Evolutionary conservation across 140 eudicot species (phyloP).

Genomic region (Flaveria floridana): DNA sequence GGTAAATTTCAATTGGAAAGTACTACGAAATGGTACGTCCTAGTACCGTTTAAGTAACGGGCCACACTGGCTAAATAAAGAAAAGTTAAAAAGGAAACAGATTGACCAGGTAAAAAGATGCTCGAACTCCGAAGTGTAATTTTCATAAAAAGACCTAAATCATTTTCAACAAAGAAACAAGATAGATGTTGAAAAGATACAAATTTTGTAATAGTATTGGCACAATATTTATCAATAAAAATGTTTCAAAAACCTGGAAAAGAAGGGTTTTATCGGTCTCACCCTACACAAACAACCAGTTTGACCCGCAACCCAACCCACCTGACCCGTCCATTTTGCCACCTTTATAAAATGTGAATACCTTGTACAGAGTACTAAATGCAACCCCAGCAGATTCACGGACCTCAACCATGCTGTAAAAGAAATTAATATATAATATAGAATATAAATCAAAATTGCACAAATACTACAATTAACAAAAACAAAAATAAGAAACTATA

Average conservation of each 20-base stretch:
- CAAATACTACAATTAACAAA: not conserved
- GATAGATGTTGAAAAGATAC: not conserved
- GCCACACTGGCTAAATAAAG: not conserved
- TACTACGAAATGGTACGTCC: not conserved
- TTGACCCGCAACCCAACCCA: constrained; percentile 2
- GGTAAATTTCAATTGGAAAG: not conserved
- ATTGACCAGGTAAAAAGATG: not conserved
- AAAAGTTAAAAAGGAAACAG: not conserved
- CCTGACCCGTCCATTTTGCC: not conserved
- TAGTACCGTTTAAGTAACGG: not conserved
- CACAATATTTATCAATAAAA: not conserved
- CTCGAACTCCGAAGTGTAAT: not conserved
- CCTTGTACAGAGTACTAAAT: constrained; percentile 96
- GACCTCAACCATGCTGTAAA: constrained; percentile 64
- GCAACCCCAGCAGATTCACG: constrained; percentile 97
- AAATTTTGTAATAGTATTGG: not conserved
- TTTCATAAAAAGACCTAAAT: not conserved
- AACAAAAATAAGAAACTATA: not conserved
- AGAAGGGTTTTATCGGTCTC: not conserved
- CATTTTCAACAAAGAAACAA: not conserved
- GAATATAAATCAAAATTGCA: not conserved
- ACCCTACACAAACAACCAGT: constrained; percentile 5
- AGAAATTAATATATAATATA: constrained; percentile 1
- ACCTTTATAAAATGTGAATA: constrained; percentile 25
- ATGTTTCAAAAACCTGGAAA: not conserved